A percentile compares a stretch with the other conserved stretches of the same genome.
Conservation (phyloP, 2,329 filamentous ascomycete genomes). For the Aureobasidium namibiae region DNA sequence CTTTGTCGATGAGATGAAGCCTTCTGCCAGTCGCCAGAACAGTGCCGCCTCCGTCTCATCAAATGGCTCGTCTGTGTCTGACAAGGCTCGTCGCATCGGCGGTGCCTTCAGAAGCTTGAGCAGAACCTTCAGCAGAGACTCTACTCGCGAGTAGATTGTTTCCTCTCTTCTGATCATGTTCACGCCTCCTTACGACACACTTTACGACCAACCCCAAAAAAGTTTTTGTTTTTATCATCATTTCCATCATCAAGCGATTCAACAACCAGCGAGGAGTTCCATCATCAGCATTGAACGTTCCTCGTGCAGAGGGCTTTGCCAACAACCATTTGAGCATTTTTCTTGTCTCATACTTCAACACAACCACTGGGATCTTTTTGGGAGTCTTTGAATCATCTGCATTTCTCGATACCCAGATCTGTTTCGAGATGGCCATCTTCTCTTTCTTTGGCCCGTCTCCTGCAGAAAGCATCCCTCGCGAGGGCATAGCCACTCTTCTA, state of each 20-base stretch:
- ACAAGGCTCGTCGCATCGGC: slow-evolving; percentile 7
- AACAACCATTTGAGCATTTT: not conserved
- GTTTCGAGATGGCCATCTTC: not conserved
- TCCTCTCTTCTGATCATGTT: not conserved
- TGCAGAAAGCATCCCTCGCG: slow-evolving; percentile 4
- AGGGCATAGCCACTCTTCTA: not conserved
- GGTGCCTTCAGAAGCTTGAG: slow-evolving; percentile 3
- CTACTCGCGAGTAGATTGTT: not conserved
- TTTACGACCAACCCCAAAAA: slow-evolving; percentile 5
- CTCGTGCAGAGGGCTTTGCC: not conserved
- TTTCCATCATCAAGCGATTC: not conserved
- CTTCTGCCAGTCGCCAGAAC: slow-evolving; percentile 16
- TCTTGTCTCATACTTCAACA: not conserved
- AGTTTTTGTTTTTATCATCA: not conserved
- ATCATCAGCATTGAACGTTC: not conserved
- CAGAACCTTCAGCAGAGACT: slow-evolving; percentile 8
- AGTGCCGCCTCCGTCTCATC: slow-evolving; percentile 6
- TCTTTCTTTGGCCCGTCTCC: not conserved
- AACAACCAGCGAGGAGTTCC: slow-evolving; percentile 9
- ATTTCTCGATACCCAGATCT: not conserved
- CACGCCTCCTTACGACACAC: not conserved
- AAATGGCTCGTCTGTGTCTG: slow-evolving; percentile 8
- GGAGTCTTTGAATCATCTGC: slow-evolving; percentile 7
- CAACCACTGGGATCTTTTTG: not conserved
- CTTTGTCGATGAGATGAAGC: slow-evolving; percentile 32